Percentiles rank a stretch among this genome's conserved stretches.
phyloP scores from a whole-genome alignment of 257 asterid genomes.

The Solanum corneliomulleri region DNA sequence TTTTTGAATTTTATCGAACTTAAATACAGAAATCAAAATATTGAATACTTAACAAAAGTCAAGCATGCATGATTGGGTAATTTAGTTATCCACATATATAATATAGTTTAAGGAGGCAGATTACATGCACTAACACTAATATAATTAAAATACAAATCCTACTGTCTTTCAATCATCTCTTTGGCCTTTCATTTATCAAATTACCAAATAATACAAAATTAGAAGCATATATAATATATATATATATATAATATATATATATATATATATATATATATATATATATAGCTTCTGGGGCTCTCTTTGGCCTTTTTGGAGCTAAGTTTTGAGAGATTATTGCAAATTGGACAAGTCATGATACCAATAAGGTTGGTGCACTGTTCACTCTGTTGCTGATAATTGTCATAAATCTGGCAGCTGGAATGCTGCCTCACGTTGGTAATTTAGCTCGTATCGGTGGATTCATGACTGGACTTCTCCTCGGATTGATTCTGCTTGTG shows the following conservation, averaged over 20 bases:
- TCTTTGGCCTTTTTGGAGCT: conserved; percentile 92
- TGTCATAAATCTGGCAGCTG: conserved; percentile 56
- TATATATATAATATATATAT: too few species aligned
- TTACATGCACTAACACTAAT: background rate
- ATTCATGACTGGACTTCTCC: conserved; percentile 66
- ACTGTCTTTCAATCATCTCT: background rate
- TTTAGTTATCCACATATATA: too few species aligned
- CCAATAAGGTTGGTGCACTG: conserved; percentile 31
- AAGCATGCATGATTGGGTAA: background rate
- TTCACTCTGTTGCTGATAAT: conserved; percentile 56
- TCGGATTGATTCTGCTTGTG: conserved; percentile 68
- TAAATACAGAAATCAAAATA: too few species aligned
- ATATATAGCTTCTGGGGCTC: conserved; percentile 68
- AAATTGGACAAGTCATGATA: conserved; percentile 34
- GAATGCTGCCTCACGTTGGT: conserved; percentile 74
- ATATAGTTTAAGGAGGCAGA: background rate
- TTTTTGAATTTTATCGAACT: too few species aligned
- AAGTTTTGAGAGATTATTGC: conserved; percentile 84
- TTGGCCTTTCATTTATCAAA: background rate
- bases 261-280: too few species aligned
- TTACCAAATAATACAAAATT: background rate
- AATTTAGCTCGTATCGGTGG: conserved; percentile 92
- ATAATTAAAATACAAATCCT: background rate
- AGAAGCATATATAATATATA: background rate
- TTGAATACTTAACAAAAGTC: background rate